Percentiles rank a stretch among this genome's conserved stretches.
phyloP scores from a whole-genome alignment of 1,284 basidiomycete genomes.

The Meira miltonrushii region DNA sequence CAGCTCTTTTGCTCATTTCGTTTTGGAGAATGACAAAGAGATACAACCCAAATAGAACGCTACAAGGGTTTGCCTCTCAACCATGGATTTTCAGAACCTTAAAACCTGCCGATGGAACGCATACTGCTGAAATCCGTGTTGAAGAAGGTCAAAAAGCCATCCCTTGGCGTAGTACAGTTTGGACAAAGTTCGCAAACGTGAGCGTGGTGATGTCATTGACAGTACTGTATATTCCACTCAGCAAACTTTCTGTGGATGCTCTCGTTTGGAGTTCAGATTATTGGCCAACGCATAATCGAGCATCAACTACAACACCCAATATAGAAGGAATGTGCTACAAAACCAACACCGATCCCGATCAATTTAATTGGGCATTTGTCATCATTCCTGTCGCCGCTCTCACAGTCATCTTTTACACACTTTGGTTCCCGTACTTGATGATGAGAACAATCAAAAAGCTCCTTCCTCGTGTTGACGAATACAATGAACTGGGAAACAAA shows the following conservation, averaged over 20 bases:
- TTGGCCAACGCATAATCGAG: conserved; percentile 57
- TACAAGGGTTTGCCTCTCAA: conserved; percentile 41
- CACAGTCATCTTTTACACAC: conserved; percentile 61
- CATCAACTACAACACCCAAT: conserved; percentile 56
- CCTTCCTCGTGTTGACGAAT: conserved; percentile 65
- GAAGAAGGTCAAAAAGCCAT: neutral
- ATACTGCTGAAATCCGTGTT: neutral
- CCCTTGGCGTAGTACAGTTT: conserved; percentile 19
- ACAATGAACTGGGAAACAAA: conserved; percentile 65
- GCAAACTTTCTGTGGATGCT: conserved; percentile 42
- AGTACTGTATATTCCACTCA: conserved; percentile 40
- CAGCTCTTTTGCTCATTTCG: conserved; percentile 21
- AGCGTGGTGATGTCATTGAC: conserved; percentile 37
- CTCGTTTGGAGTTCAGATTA: conserved; percentile 44
- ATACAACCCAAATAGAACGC: conserved; percentile 34
- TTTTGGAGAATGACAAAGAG: conserved; percentile 38
- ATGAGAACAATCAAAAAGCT: conserved; percentile 60
- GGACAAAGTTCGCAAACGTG: conserved; percentile 35
- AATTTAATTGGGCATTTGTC: conserved; percentile 67
- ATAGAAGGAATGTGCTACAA: conserved; percentile 70
- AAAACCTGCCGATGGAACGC: neutral
- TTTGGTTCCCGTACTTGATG: conserved; percentile 69
- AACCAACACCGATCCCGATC: conserved; percentile 62
- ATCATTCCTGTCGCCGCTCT: conserved; percentile 62
- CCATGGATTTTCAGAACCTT: conserved; percentile 27